Base-by-base conservation (phyloP, 345 rosid genomes). In the Mangifera indica region DNA sequence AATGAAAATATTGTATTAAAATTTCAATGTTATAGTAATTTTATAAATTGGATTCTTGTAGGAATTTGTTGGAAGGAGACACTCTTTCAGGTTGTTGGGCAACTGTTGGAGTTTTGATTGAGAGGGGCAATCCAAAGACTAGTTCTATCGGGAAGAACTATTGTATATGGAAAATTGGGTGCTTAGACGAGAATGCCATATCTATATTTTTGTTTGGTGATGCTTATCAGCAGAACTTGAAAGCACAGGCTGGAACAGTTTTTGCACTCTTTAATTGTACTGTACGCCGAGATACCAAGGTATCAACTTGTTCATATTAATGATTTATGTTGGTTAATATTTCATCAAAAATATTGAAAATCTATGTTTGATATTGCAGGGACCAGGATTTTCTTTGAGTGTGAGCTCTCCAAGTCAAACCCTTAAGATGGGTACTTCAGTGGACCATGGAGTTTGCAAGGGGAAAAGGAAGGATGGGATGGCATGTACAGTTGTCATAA, bases 201-300 rank as follows among this genome's bases (percentile, higher is more conserved):
- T 89, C 99, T 62, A 75, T 95, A 70, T 95, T 95, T 84, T 81
- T 95, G 87, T 95, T 95, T 81, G 91, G 96, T 65, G 98, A 91
- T 71, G 96, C 97, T 75, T 88, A 83, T 73, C 81, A 81, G 80
- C 81, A 80, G 71, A 81, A 86, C 80, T 56, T 77, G 48, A 70
- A 81, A 37, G 93, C 87, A 73, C 80, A 82, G 66, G 88, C 84
- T 24, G 99, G 96, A 77, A 79, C 96, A 0, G 90, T 82, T 80
- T 91, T 92, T 74, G 93, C 91, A 49, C 76, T 92, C 17, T 95
- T 91, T 73, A 88, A 85, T 75, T 89, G 91, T 70, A 75, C 79
- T 5, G 84, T 89, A 29, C 91, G 97, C 79, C 91, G 81, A 74
- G 97, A 88, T 56, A 42, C 67, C 57, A 65, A 44, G 90, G 93